Evolutionary conservation across 345 rosid genomes (phyloP).

Genomic region (Sisymbrium irio): DNA sequence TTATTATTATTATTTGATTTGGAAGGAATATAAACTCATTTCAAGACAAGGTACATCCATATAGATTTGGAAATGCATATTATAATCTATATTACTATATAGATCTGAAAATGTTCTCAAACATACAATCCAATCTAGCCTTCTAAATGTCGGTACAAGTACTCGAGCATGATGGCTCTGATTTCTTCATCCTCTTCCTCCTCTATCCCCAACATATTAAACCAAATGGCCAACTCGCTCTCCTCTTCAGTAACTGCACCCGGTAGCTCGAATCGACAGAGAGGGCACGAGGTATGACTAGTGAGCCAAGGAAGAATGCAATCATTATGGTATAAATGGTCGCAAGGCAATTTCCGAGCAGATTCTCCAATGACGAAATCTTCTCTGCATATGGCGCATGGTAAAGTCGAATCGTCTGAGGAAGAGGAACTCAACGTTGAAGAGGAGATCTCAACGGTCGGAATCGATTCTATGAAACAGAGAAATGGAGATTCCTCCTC

Average conservation of each 20-base stretch:
- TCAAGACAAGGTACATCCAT: not conserved
- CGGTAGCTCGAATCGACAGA: conserved; percentile 45
- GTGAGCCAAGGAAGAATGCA: conserved; percentile 50
- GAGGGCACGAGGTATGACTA: conserved; percentile 46
- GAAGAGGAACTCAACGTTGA: conserved; percentile 2
- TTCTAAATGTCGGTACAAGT: not conserved
- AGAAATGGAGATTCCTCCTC: conserved; percentile 28
- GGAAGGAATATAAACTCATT: not conserved
- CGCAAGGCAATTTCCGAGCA: conserved; percentile 47
- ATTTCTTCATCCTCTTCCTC: conserved; percentile 9
- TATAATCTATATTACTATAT: not conserved
- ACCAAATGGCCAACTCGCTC: conserved; percentile 6
- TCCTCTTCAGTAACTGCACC: not conserved
- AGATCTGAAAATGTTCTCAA: not conserved
- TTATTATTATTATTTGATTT: not conserved
- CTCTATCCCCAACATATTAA: not conserved
- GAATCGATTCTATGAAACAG: not conserved
- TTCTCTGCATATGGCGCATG: conserved; percentile 46
- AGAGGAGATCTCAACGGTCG: conserved; percentile 37
- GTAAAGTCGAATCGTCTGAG: conserved; percentile 18
- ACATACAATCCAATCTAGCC: not conserved
- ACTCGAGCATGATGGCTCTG: not conserved
- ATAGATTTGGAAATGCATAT: not conserved
- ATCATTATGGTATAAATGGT: conserved; percentile 45
- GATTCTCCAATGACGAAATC: conserved; percentile 32